Percentiles rank a stretch among this genome's conserved stretches.
Conservation (phyloP, 2,329 filamentous ascomycete genomes). For the Monosporascus ibericus region DNA sequence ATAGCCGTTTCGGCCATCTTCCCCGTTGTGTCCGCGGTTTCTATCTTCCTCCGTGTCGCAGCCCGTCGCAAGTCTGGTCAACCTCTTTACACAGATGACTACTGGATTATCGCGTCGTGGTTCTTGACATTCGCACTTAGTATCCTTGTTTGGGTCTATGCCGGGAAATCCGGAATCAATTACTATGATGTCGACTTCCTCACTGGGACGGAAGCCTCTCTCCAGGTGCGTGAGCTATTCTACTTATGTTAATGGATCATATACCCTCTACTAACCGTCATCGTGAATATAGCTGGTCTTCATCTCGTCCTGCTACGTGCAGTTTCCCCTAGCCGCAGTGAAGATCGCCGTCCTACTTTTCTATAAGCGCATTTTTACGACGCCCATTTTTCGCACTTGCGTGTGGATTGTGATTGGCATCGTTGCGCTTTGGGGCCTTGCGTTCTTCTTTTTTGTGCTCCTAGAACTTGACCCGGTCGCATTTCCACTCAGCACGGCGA, state of each 20-base stretch:
- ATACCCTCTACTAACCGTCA: too few species aligned
- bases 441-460: constrained; percentile 3
- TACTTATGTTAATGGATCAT: neutral
- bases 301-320: neutral
- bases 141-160: constrained; percentile 1
- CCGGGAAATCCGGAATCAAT: constrained; percentile 1
- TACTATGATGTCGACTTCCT: constrained; percentile 2
- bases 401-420: constrained; percentile 2
- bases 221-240: neutral
- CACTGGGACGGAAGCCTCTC: neutral
- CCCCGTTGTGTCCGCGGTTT: neutral
- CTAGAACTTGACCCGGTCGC: neutral
- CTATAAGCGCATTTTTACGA: constrained; percentile 6
- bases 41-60: neutral
- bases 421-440: constrained; percentile 2
- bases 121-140: neutral
- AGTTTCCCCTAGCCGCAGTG: constrained; percentile 2
- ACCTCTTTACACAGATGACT: constrained; percentile 1
- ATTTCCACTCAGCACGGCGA: neutral
- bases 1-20: constrained; percentile 4
- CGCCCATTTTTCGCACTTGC: neutral
- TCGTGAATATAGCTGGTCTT: neutral
- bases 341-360: constrained; percentile 11
- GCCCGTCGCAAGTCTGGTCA: neutral
- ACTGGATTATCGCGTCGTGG: constrained; percentile 4